Base-by-base conservation (phyloP, 148 eudicot species). In the Agrostemma githago region DNA sequence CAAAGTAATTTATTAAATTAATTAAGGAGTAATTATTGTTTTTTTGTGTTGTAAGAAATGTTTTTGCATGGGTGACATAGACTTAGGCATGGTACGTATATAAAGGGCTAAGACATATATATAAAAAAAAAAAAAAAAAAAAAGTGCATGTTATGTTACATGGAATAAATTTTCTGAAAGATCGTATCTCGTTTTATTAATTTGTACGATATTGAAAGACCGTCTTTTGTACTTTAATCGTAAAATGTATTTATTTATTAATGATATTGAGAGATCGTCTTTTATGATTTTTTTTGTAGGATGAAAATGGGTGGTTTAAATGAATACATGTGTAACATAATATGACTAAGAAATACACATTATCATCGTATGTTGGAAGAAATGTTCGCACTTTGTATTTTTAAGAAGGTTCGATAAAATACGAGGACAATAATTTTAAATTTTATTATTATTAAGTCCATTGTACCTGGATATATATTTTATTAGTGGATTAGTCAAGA, bases 381-480 rank as follows among this genome's bases (percentile, higher is more conserved):
- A 72, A 62, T 19, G 68, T n/a, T 54, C 2, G 63, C 76, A 76
- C 72, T 77, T 80, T 71, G 74, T 14, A 17, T n/a, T 63, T 26
- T 2, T 16, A 4, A 75, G 76, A 79, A 83, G 60, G 59, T 78
- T 83, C 76, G 68, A 68, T 69, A n/a, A 41, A 68, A 44, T 11
- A 71, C 37, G 74, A 72, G 39, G 82, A 80, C 81, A 57, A 37
- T 7, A 44, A 38, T 16, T 65, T 16, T 65, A 65, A 39, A 26
- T 26, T 26, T 26, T 26, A 26, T 1, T 20, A 48, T 65, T 15
- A 5, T 38, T 59, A 44, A 38, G 78, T 89, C 84, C 90, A 82
- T 44, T 85, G 90, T 72, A 89, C 84, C 84, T 86, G 87, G 88
- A 84, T 85, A 76, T 69, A 46, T 48, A 4, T 5, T 58, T 58